Evolutionary conservation across 2,329 filamentous ascomycete species (phyloP).

Genomic region (Colletotrichum chlorophyti): DNA sequence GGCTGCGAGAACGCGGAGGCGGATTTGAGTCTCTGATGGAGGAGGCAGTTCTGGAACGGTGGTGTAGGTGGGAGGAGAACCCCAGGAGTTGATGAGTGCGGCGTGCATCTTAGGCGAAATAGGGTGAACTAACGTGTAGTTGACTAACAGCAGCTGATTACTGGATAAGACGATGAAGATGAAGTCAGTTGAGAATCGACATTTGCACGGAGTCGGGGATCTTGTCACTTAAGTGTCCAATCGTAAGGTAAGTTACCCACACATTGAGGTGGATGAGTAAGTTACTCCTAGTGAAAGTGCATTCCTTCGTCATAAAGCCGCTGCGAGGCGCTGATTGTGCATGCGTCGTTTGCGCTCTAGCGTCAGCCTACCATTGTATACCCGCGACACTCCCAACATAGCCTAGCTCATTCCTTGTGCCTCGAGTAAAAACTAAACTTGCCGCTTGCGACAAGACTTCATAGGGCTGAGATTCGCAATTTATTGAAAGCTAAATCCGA

Average conservation of each 20-base stretch:
- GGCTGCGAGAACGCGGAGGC: slow-evolving; percentile 50
- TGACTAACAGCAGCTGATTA: too few relatives aligned
- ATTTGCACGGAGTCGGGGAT: background rate
- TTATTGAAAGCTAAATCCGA: too few relatives aligned
- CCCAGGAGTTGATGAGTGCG: slow-evolving; percentile 49
- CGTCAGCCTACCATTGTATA: background rate
- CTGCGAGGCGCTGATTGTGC: slow-evolving; percentile 2
- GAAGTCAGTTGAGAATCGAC: background rate
- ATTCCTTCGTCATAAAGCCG: background rate
- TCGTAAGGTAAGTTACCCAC: background rate
- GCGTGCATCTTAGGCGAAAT: slow-evolving; percentile 39
- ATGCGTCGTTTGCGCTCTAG: background rate
- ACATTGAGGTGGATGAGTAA: slow-evolving; percentile 2
- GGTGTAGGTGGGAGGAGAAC: slow-evolving; percentile 34
- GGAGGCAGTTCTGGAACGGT: slow-evolving; percentile 39
- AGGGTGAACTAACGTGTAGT: background rate
- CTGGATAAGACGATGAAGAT: background rate
- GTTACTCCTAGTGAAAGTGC: background rate
- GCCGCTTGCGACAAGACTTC: background rate
- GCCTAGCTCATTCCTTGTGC: background rate
- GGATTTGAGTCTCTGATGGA: slow-evolving; percentile 51
- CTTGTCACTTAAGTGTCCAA: background rate
- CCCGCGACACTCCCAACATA: background rate
- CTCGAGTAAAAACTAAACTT: background rate
- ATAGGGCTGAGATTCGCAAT: slow-evolving; percentile 27